Conservation (phyloP, 139 green algal genomes). For the Chlamydomonas sp. region DNA sequence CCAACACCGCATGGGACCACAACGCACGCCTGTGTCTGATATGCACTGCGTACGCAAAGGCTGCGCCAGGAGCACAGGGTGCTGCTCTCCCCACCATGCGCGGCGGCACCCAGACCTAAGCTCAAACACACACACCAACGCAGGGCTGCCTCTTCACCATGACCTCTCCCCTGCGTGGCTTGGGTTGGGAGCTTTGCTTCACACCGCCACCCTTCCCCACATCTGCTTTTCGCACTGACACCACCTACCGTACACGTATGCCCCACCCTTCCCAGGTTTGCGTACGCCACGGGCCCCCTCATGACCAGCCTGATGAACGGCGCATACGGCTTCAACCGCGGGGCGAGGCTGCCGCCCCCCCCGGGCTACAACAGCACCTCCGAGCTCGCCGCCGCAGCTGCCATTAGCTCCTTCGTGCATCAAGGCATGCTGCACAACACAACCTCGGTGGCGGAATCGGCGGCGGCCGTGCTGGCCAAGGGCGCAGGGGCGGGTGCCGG, state of each 20-base stretch:
- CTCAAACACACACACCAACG: too few species aligned
- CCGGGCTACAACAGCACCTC: background rate
- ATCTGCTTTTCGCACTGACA: too few species aligned
- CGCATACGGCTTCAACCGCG: background rate
- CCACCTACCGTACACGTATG: background rate
- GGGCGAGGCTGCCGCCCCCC: background rate
- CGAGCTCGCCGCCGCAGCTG: background rate
- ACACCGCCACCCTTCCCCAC: too few species aligned
- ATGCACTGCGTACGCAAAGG: too few species aligned
- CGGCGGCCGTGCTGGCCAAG: background rate
- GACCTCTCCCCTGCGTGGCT: too few species aligned
- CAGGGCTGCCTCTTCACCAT: too few species aligned
- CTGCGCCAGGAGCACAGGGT: too few species aligned
- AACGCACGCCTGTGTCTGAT: too few species aligned
- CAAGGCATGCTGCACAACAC: background rate
- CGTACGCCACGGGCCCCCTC: background rate
- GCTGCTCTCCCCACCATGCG: too few species aligned
- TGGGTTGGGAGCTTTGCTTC: too few species aligned
- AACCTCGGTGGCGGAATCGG: background rate
- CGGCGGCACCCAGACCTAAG: too few species aligned
- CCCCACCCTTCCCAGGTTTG: constrained; percentile 13
- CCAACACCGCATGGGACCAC: too few species aligned
- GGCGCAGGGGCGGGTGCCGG: background rate
- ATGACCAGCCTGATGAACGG: background rate
- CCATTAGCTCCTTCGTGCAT: background rate